Base-by-base conservation (phyloP, 306 rosid genomes). In the Quercus mongolica region DNA sequence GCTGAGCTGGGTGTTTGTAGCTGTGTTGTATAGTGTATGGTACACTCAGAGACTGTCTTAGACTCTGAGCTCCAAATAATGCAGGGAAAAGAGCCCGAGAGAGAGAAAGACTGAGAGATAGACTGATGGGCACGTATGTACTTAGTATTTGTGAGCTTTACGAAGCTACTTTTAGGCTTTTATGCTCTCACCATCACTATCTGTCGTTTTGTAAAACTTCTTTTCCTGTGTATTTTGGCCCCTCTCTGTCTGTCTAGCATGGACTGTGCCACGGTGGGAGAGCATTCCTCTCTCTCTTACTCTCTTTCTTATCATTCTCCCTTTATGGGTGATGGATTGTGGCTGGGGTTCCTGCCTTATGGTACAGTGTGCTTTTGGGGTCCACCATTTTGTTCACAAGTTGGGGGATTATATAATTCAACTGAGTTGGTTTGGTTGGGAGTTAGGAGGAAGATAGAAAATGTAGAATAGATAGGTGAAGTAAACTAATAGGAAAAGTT, bases 31-130 rank as follows among this genome's bases (percentile, higher is more conserved):
- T 49, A 3, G 71, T n/a, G 14, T 73, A 52, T 69, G 74, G 80
- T 74, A 82, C 89, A 73, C 61, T 38, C 70, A 69, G 76, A 73
- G 67, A 20, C 56, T 19, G 71, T 8, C 46, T 63, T 41, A 41
- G 46, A 41, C 46, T 41, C 46, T 8, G 3, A 8, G 46, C 12
- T 41, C 74, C 74, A 86, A 83, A 26, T 26, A 83, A 80, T 77
- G 77, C 71, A 77, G 83, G 28, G 44, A 52, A 58, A 31, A 30
- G 46, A 20, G 5, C 6, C 5, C 15, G 10, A 4, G 8, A 35
- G 23, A 19, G 35, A 19, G 31, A 41, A 15, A 35, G 33, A 68
- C 55, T 52, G 18, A 51, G 31, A 78, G 71, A 71, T 15, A 28
- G 72, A 1, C 7, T 4, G 13, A 2, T 20, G 28, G 7, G 11